These are phyloP conservation scores for Truncatella angustata DNA, from an alignment of 2,329 filamentous ascomycete species.

Conservation along the genomic window DNA sequence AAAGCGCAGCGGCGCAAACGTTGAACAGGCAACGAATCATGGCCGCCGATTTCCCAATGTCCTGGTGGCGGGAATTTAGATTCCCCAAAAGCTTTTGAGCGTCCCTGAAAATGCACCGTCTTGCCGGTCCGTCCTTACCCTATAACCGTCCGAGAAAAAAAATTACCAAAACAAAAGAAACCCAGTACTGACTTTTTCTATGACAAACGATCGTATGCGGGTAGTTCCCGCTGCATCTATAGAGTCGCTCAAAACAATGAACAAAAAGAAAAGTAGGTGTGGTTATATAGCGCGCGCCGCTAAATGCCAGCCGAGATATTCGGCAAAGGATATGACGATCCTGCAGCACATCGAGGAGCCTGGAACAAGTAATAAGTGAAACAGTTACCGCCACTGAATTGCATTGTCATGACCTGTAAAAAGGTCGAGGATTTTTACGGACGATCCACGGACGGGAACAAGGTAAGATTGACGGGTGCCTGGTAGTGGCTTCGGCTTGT, in stretches of 20 bases:
- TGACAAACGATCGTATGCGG: not conserved
- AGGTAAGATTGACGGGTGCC: conserved; percentile 25
- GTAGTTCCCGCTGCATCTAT: not conserved
- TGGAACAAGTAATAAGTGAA: too few species aligned
- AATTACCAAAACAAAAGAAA: not conserved
- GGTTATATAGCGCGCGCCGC: conserved; percentile 5
- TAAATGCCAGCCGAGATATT: not conserved
- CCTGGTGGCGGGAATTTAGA: too few species aligned
- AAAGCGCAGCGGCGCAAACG: too few species aligned
- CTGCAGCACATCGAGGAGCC: too few species aligned
- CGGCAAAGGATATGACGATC: too few species aligned
- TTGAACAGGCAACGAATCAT: too few species aligned
- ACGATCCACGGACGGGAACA: conserved; percentile 24
- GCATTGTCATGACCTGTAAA: too few species aligned
- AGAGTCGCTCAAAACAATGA: not conserved
- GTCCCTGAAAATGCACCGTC: not conserved
- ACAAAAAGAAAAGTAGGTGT: not conserved
- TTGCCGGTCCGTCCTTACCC: not conserved
- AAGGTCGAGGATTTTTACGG: not conserved
- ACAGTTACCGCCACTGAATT: too few species aligned
- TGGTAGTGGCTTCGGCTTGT: conserved; percentile 26
- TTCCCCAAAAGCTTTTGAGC: conserved; percentile 1
- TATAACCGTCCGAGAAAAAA: not conserved
- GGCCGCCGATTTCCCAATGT: too few species aligned
- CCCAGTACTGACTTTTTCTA: not conserved